phyloP scores from a whole-genome alignment of 2,329 filamentous ascomycete genomes.

The Talaromyces islandicus region DNA sequence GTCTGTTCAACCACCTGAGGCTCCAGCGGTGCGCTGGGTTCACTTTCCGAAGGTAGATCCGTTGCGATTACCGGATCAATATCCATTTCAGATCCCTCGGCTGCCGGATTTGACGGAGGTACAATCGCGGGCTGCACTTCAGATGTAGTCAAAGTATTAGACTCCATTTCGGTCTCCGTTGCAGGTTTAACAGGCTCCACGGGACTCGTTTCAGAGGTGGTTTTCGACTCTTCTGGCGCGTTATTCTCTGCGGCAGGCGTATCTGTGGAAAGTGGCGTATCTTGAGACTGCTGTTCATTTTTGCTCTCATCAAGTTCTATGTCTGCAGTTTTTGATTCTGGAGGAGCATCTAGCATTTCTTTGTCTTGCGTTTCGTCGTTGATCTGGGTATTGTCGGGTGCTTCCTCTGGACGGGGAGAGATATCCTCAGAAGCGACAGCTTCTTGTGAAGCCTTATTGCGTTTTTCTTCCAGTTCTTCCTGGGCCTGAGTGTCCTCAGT shows the following conservation, averaged over 20 bases:
- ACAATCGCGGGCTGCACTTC: neutral
- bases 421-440: neutral
- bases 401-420: neutral
- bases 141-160: neutral
- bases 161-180: neutral
- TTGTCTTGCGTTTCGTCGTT: neutral
- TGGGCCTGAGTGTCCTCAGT: neutral
- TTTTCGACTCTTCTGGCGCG: neutral
- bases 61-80: slow-evolving; percentile 9
- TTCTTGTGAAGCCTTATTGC: neutral
- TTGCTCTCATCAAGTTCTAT: neutral
- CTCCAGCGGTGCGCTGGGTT: slow-evolving; percentile 16
- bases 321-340: slow-evolving; percentile 1
- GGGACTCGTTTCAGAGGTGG: neutral
- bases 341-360: neutral
- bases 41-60: neutral
- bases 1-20: slow-evolving; percentile 43
- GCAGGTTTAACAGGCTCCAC: neutral
- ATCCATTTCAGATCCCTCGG: slow-evolving; percentile 12
- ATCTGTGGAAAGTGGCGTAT: neutral
- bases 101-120: neutral
- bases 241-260: neutral
- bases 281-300: neutral
- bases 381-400: neutral
- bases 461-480: neutral